These are phyloP conservation scores for Claviceps spartinae DNA, from an alignment of 2,329 filamentous ascomycete species.

Conservation along the genomic window DNA sequence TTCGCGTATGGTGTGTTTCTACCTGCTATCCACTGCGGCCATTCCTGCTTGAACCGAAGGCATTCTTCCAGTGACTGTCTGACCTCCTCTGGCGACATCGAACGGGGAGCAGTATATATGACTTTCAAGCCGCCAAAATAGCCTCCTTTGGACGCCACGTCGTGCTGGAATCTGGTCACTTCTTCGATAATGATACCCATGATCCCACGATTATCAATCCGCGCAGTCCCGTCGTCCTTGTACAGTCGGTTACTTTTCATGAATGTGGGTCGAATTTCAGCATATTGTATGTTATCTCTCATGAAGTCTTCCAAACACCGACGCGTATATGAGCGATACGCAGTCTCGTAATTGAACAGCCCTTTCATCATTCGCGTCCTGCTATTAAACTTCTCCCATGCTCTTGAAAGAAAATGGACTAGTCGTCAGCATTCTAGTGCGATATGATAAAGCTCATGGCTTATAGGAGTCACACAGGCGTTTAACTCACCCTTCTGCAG, in stretches of 20 bases:
- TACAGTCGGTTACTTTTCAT: constrained; percentile 50
- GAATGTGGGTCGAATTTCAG: constrained; percentile 57
- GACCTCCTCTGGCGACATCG: constrained; percentile 36
- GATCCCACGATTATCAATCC: constrained; percentile 43
- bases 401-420: constrained; percentile 17
- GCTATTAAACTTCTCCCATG: constrained; percentile 52
- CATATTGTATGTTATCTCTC: constrained; percentile 54
- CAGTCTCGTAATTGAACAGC: constrained; percentile 51
- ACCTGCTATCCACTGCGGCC: constrained; percentile 50
- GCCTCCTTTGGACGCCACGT: constrained; percentile 14
- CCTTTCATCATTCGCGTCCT: constrained; percentile 62
- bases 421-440: not conserved
- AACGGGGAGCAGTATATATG: constrained; percentile 57
- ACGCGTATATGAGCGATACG: constrained; percentile 47
- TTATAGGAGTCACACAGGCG: not conserved
- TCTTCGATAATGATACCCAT: constrained; percentile 46
- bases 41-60: constrained; percentile 42
- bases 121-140: constrained; percentile 54
- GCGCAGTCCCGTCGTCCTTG: constrained; percentile 36
- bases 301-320: constrained; percentile 48
- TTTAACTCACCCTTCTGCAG: constrained; percentile 35
- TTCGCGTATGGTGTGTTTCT: not conserved
- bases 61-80: constrained; percentile 44
- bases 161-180: constrained; percentile 31
- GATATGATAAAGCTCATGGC: not conserved